Evolutionary conservation across 2,329 filamentous ascomycete species (phyloP), one percentile per base, ranked within the genome.

Genomic region (Xylariales sp.): DNA sequence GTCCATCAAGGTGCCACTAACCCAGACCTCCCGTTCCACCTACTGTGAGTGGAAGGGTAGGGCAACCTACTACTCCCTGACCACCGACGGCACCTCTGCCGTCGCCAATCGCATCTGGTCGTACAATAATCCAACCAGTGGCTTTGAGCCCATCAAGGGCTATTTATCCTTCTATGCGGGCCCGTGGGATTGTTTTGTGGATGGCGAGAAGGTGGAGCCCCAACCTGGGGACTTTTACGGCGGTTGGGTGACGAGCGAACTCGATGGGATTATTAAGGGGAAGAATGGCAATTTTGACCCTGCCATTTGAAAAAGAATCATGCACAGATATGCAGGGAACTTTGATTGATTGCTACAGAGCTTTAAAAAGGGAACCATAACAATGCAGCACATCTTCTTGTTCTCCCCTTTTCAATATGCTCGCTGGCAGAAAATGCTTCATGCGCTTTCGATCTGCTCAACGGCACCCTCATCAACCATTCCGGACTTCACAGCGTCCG

Each of bases 171-270:
- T 82, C 48, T 82, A 79, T 51, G 74, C 73, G 11, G 74, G 70
- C 12, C 76, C 76, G 11, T 81, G 76, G 76, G 70, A 78, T 41
- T 82, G 77, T 49, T 77, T 66, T 54, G 76, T 80, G 5, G 76
- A 81, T 53, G 75, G 75, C 8, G 76, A 81, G 55, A 66, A 66
- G 50, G 78, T 80, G 15, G 63, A 72, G 54, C 62, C 75, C 27
- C 76, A 81, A 59, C 74, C 73, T 13, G 75, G 75, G 6, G 76
- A 81, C 47, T 81, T 80, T 46, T 81, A 81, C 56, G 78, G 78
- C 17, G 78, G 78, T 3, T 83, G 78, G 77, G 72, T 77, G 43
- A 81, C 76, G 33, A 70, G 67, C 43, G 76, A 82, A 40, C 67
- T 81, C 43, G 70, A 73, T 46, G 72, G 75, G 20, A 66, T 69